Evolutionary conservation across 805 yeast species (phyloP).

Genomic region (Candida maesae): DNA sequence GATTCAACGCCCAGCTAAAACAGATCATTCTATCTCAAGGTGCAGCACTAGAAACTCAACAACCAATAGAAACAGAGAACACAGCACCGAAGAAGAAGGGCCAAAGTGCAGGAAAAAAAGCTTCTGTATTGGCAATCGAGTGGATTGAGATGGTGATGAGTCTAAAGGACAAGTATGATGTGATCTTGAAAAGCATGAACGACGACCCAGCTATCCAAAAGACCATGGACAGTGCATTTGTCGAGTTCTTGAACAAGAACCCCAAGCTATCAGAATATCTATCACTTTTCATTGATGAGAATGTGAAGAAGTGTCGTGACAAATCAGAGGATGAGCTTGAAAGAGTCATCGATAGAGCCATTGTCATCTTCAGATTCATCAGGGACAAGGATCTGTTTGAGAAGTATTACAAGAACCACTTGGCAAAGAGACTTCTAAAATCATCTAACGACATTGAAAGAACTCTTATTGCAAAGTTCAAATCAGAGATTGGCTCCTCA

Average conservation of each 20-base stretch:
- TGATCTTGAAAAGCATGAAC: slow-evolving; percentile 42
- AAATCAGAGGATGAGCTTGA: slow-evolving; percentile 42
- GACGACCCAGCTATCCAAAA: slow-evolving; percentile 47
- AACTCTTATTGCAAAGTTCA: slow-evolving; percentile 58
- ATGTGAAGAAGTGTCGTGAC: slow-evolving; percentile 47
- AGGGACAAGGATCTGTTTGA: slow-evolving; percentile 86
- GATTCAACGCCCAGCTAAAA: slow-evolving; percentile 45
- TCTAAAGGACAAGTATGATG: slow-evolving; percentile 47
- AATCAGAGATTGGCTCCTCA: slow-evolving; percentile 74
- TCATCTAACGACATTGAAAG: slow-evolving; percentile 62
- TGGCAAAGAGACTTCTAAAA: slow-evolving; percentile 72
- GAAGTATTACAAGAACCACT: slow-evolving; percentile 76
- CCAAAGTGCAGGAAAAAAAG: slow-evolving; percentile 25
- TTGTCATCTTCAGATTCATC: slow-evolving; percentile 61
- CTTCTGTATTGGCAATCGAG: slow-evolving; percentile 48
- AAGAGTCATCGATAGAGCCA: slow-evolving; percentile 48
- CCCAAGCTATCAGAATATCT: slow-evolving; percentile 49
- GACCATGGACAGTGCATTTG: slow-evolving; percentile 56
- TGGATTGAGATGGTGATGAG: slow-evolving; percentile 63
- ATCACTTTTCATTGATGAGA: slow-evolving; percentile 56
- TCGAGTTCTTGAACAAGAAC: slow-evolving; percentile 54
- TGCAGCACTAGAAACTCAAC: slow-evolving; percentile 15
- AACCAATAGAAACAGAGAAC: not conserved
- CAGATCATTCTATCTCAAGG: slow-evolving; percentile 48
- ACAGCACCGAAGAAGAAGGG: slow-evolving; percentile 9